Conservation (phyloP, 208 protist genomes). For the Acanthamoeba triangularis region DNA sequence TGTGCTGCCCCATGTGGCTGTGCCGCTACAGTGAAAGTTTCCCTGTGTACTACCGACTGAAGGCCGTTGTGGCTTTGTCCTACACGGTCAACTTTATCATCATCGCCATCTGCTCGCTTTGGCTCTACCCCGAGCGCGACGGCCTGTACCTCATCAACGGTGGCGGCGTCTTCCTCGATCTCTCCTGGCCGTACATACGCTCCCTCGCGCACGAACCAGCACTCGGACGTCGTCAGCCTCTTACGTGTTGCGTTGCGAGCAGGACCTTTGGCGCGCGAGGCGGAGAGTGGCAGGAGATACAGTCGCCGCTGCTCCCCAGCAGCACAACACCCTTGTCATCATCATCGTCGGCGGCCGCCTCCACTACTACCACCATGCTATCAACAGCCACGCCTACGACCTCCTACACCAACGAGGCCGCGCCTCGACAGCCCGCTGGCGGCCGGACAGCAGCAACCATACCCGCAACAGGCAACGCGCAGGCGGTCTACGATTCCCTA, state of each 20-base stretch:
- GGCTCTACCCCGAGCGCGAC: slow-evolving; percentile 31
- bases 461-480: not conserved
- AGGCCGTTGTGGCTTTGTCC: not conserved
- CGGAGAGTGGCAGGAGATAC: not conserved
- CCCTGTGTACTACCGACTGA: not conserved
- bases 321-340: not conserved
- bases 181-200: not conserved
- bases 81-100: not conserved
- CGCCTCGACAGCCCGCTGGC: not conserved
- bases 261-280: not conserved
- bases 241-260: too few species aligned
- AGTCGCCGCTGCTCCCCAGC: not conserved
- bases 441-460: not conserved
- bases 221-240: too few species aligned
- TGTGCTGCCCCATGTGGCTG: not conserved
- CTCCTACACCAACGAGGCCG: not conserved
- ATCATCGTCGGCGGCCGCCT: too few species aligned
- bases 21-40: not conserved
- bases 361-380: too few species aligned
- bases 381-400: not conserved
- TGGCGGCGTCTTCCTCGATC: slow-evolving; percentile 1
- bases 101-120: not conserved
- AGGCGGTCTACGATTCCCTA: not conserved
- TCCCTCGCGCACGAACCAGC: not conserved
- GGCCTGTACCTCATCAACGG: not conserved